Base-by-base conservation (phyloP, 1,284 basidiomycete species). In the Abortiporus biennis region DNA sequence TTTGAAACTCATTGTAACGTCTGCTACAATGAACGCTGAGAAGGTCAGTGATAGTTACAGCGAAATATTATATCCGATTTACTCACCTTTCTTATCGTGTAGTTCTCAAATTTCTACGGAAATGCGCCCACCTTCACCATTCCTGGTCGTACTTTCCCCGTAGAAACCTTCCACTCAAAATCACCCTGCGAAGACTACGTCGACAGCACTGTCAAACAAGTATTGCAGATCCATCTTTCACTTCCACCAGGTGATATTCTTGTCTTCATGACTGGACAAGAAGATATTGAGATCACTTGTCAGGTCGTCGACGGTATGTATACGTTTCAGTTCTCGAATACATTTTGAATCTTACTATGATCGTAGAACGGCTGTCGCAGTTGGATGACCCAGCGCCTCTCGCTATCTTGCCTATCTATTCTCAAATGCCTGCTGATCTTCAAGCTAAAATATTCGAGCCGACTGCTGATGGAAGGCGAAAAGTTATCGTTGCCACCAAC, bases 221-320 rank as follows among this genome's bases (percentile, higher is more conserved):
- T 97, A 5, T 73, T 99, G 6, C 90, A 95, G 56, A 98, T 99
- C 40, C 96, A 99, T 59, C 71, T 99, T 19, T 92, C 93, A 0
- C 76, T 88, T 15, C 92, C 93, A n/a, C 80, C 81, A 0, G 96
- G 96, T 4, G 96, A 99, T 66, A 91, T 99, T 44, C 73, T 99
- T 27, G 92, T 99, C 12, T 99, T 99, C 64, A 99, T 99, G 95
- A 99, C 96, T 20, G 96, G 96, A 43, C 96, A 99, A 65, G 96
- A 99, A 65, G 96, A 99, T 61, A 99, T 99, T 49, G 92, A 98
- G 62, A 74, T 92, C 31, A 96, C 92, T 1, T 96, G 92, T 58
- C 84, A 90, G 54, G 92, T 96, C 21, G 71, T 96, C 12, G 78
- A 85, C 62, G 89, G 91, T 91, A 46, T 40, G 72, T 55, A n/a